phyloP scores from a whole-genome alignment of 73 alveolate genomes.

The Loxodes magnus region DNA sequence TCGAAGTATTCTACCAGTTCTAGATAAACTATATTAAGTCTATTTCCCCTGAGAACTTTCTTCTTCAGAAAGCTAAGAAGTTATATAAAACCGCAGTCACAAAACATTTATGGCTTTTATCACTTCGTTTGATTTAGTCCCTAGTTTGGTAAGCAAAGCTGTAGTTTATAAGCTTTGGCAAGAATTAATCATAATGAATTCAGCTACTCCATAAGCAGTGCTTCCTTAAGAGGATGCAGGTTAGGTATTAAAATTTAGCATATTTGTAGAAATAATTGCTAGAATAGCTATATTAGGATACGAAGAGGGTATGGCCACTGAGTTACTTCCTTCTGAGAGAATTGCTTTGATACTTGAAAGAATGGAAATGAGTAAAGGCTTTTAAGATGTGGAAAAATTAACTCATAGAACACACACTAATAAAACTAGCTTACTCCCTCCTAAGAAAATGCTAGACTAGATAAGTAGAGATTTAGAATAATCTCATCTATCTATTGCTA shows the following conservation, averaged over 20 bases:
- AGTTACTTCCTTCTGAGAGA: slow-evolving; percentile 27
- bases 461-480: no score
- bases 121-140: background rate
- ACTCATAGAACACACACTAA: no score
- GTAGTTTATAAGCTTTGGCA: slow-evolving; percentile 2
- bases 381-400: no score
- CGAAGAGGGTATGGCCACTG: no score
- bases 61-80: background rate
- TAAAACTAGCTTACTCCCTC: no score
- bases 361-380: no score
- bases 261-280: background rate
- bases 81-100: background rate
- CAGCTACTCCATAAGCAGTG: background rate
- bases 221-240: slow-evolving; percentile 3
- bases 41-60: slow-evolving; percentile 11
- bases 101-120: slow-evolving; percentile 1
- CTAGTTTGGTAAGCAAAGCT: background rate
- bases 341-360: slow-evolving; percentile 27
- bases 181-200: slow-evolving; percentile 4
- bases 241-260: slow-evolving; percentile 4
- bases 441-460: no score
- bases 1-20: background rate
- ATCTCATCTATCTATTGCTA: no score
- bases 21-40: background rate
- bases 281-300: slow-evolving; percentile 8